Base-by-base conservation (phyloP, 2,329 filamentous ascomycete species). In the Trichoderma sp. region DNA sequence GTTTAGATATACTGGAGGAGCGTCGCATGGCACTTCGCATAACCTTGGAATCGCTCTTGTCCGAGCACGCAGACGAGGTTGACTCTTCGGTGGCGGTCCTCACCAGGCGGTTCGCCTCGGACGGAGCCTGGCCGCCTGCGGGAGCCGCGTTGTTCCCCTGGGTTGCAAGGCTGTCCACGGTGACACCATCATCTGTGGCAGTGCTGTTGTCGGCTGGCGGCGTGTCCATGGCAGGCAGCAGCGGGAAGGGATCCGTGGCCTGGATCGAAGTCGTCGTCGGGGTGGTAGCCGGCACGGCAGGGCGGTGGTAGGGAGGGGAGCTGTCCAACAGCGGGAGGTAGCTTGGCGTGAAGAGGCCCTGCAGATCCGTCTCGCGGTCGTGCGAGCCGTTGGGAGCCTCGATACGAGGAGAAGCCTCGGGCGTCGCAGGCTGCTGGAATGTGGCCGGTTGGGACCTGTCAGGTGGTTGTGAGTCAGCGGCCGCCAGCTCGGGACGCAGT, bases 311-410 rank as follows among this genome's bases (percentile, higher is more conserved):
- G 54, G 66, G 71, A 59, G 74, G 73, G 68, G 75, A 74, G 71
- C 81, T 81, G 72, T 89, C 88, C 66, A 90, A 83, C 67, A 90
- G 80, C 55, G 88, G 87, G 67, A 91, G 82, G 74, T 86, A 90
- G 70, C 80, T 85, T 32, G 88, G 88, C 43, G 85, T 89, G 75
- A 90, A 90, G 69, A 90, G 78, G 70, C 88, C 88, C 71, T 84
- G 84, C 71, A 90, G 85, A 59, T 70, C 87, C 74, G 81, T 79
- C 72, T 90, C 87, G 70, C 86, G 84, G 69, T 86, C 84, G 78
- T 85, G 85, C 61, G 83, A 82, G 73, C 81, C 83, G 18, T 59
- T 61, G 60, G 79, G 79, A 71, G 75, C 72, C 71, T 76, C 75
- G 73, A 49, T 66, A 55, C 67, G 60, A 52, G 60, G 43, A 24